These are phyloP conservation scores for Microascus cirrosus DNA, from an alignment of 2,329 filamentous ascomycete species.

Conservation along the genomic window DNA sequence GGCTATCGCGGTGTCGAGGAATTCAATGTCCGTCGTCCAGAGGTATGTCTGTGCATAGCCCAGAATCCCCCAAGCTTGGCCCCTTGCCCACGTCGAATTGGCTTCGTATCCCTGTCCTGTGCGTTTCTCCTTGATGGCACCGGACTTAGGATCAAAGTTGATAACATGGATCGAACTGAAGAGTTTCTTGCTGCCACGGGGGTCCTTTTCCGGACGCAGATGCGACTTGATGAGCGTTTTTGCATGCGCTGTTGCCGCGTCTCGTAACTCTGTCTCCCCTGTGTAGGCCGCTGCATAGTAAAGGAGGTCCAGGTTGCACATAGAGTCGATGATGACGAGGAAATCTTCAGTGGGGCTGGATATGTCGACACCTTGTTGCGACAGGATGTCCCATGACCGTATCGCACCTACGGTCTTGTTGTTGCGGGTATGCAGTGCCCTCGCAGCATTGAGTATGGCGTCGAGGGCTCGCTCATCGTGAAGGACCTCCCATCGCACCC, in stretches of 20 bases:
- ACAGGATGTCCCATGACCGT: slow-evolving; percentile 32
- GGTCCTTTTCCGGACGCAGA: slow-evolving; percentile 21
- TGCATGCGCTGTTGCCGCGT: slow-evolving; percentile 25
- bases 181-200: slow-evolving; percentile 7
- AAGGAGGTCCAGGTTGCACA: slow-evolving; percentile 25
- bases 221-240: slow-evolving; percentile 25
- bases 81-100: slow-evolving; percentile 36
- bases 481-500: slow-evolving; percentile 34
- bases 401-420: slow-evolving; percentile 31
- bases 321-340: slow-evolving; percentile 29
- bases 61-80: slow-evolving; percentile 39
- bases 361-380: slow-evolving; percentile 17
- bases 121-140: slow-evolving; percentile 28
- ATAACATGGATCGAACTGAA: slow-evolving; percentile 33
- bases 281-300: slow-evolving; percentile 22
- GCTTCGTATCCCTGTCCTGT: slow-evolving; percentile 36
- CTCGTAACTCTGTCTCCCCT: slow-evolving; percentile 13
- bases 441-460: slow-evolving; percentile 29
- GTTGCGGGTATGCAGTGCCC: slow-evolving; percentile 29
- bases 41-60: slow-evolving; percentile 36
- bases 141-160: slow-evolving; percentile 32
- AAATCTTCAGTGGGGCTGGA: slow-evolving; percentile 20
- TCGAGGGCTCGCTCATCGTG: slow-evolving; percentile 24
- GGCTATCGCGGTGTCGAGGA: slow-evolving; percentile 30
- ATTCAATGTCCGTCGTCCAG: slow-evolving; percentile 32